phyloP scores from a whole-genome alignment of 73 alveolate genomes.

The Stentor coeruleus region DNA sequence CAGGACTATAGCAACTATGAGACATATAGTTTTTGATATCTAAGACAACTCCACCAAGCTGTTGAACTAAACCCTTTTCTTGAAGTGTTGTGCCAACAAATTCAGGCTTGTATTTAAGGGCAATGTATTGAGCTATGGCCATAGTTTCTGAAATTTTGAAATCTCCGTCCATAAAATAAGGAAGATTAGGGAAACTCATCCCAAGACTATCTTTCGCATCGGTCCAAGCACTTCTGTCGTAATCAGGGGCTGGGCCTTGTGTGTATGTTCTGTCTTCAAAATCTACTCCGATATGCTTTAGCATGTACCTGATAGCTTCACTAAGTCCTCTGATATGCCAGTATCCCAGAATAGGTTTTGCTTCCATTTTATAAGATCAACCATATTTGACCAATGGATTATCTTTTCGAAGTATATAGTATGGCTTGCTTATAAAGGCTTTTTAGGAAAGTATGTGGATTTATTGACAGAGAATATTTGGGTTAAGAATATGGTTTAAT shows the following conservation, averaged over 20 bases:
- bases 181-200: conserved; percentile 34
- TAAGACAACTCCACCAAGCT: conserved; percentile 27
- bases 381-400: background rate
- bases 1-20: background rate
- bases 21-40: background rate
- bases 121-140: conserved; percentile 36
- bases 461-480: too few species aligned
- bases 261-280: conserved; percentile 29
- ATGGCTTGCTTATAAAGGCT: too few species aligned
- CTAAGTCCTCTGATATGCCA: conserved; percentile 46
- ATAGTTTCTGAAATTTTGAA: conserved; percentile 29
- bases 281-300: conserved; percentile 33
- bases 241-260: conserved; percentile 40
- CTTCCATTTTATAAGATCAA: background rate
- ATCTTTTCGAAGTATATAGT: background rate
- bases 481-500: too few species aligned
- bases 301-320: conserved; percentile 33
- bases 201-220: conserved; percentile 27
- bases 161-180: conserved; percentile 40
- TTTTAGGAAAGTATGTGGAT: too few species aligned
- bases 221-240: conserved; percentile 9
- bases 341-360: conserved; percentile 35
- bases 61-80: conserved; percentile 23
- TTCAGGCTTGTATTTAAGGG: conserved; percentile 32
- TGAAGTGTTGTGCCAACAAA: conserved; percentile 31